phyloP scores from a whole-genome alignment of 2,329 filamentous ascomycete genomes.

The Aspergillus texensis region DNA sequence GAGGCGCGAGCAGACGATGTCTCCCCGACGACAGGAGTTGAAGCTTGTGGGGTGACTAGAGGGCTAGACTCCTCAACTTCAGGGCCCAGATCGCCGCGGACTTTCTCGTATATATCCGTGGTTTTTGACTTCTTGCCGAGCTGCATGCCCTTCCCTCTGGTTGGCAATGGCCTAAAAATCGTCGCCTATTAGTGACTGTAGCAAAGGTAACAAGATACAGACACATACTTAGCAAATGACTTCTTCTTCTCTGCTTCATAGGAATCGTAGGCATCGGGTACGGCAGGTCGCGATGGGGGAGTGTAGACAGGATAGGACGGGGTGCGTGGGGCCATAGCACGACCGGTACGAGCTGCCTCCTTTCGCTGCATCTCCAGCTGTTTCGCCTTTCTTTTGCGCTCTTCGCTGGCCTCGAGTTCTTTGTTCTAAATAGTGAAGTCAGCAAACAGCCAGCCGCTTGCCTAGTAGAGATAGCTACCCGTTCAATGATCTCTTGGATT shows the following conservation, averaged over 20 bases:
- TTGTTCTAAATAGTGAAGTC: slow-evolving; percentile 70
- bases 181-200: slow-evolving; percentile 33
- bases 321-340: slow-evolving; percentile 68
- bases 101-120: slow-evolving; percentile 94
- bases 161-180: slow-evolving; percentile 57
- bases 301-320: slow-evolving; percentile 89
- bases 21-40: slow-evolving; percentile 55
- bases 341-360: slow-evolving; percentile 79
- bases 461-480: slow-evolving; percentile 57
- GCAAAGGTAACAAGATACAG: not conserved
- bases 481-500: slow-evolving; percentile 96
- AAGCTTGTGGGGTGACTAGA: slow-evolving; percentile 63
- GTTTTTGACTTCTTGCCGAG: slow-evolving; percentile 98
- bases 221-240: slow-evolving; percentile 71
- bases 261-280: slow-evolving; percentile 82
- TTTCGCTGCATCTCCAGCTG: slow-evolving; percentile 99
- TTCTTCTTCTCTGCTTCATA: slow-evolving; percentile 99
- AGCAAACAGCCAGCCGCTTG: slow-evolving; percentile 19
- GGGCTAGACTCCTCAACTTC: slow-evolving; percentile 75
- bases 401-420: slow-evolving; percentile 95
- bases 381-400: slow-evolving; percentile 98
- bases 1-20: slow-evolving; percentile 61
- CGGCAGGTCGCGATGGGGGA: slow-evolving; percentile 71
- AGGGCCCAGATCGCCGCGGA: slow-evolving; percentile 85
- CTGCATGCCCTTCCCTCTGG: slow-evolving; percentile 97